Conservation (phyloP, 768 basidiomycete species). For the Pleurotus citrinopileatus region DNA sequence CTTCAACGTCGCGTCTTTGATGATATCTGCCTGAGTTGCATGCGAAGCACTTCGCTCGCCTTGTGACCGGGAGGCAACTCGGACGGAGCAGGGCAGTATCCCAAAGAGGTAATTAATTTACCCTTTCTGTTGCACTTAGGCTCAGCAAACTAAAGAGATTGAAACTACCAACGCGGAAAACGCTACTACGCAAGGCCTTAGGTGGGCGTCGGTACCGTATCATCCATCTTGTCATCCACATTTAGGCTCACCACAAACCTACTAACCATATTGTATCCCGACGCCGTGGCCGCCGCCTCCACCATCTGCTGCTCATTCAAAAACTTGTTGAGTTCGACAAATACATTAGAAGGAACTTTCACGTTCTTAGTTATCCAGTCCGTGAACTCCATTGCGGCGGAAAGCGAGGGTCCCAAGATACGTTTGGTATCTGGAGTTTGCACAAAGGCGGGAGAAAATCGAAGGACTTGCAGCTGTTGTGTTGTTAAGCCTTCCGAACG, state of each 20-base stretch:
- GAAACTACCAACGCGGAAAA: background rate
- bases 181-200: slow-evolving; percentile 5
- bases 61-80: too few relatives aligned
- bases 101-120: too few relatives aligned
- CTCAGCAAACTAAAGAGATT: too few relatives aligned
- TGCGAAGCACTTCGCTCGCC: too few relatives aligned
- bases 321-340: slow-evolving; percentile 19
- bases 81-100: too few relatives aligned
- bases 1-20: too few relatives aligned
- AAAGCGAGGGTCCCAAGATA: slow-evolving; percentile 20
- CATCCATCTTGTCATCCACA: slow-evolving; percentile 25
- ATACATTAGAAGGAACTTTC: slow-evolving; percentile 21
- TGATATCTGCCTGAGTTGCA: too few relatives aligned
- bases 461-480: slow-evolving; percentile 23
- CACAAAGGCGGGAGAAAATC: slow-evolving; percentile 18
- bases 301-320: slow-evolving; percentile 24
- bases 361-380: slow-evolving; percentile 25
- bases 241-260: slow-evolving; percentile 25
- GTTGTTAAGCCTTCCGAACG: slow-evolving; percentile 28
- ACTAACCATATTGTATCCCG: slow-evolving; percentile 28
- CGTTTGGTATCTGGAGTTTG: slow-evolving; percentile 11
- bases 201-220: slow-evolving; percentile 22
- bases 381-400: slow-evolving; percentile 24
- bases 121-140: too few relatives aligned
- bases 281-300: slow-evolving; percentile 25